Evolutionary conservation across 768 basidiomycete species (phyloP).

Genomic region (Termitomyces sp.): DNA sequence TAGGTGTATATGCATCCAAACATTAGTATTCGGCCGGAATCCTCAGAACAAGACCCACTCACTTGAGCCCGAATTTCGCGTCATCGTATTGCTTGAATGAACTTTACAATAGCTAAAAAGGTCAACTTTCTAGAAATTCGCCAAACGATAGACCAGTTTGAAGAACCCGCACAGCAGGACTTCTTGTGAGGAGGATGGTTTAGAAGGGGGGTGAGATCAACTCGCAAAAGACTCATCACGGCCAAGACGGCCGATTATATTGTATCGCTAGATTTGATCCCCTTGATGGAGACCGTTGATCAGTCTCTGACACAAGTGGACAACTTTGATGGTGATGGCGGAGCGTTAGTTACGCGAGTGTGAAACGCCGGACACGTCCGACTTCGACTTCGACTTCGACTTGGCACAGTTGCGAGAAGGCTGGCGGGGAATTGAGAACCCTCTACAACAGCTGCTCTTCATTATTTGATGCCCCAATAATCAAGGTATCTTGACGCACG

Average conservation of each 20-base stretch:
- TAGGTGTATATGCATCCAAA: background rate
- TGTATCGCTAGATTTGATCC: background rate
- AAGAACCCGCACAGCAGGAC: conserved; percentile 20
- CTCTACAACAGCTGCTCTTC: background rate
- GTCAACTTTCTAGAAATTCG: conserved; percentile 10
- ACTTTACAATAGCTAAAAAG: conserved; percentile 6
- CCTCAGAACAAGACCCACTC: background rate
- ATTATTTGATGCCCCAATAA: background rate
- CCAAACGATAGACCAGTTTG: conserved; percentile 7
- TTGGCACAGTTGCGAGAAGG: background rate
- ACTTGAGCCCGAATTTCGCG: conserved; percentile 7
- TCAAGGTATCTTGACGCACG: background rate
- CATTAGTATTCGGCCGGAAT: background rate
- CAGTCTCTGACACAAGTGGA: background rate
- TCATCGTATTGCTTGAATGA: conserved; percentile 9
- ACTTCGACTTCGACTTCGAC: no score
- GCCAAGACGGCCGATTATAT: background rate
- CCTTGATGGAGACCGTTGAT: conserved; percentile 5
- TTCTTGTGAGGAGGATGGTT: conserved; percentile 8
- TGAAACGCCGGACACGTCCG: background rate
- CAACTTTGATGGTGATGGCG: background rate
- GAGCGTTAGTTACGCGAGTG: background rate
- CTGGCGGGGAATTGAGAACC: background rate
- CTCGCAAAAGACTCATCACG: conserved; percentile 11
- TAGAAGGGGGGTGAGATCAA: conserved; percentile 17